Percentiles rank a stretch among this genome's conserved stretches.
phyloP scores from a whole-genome alignment of 2,329 filamentous ascomycete species.

The Aspergillus sp. region DNA sequence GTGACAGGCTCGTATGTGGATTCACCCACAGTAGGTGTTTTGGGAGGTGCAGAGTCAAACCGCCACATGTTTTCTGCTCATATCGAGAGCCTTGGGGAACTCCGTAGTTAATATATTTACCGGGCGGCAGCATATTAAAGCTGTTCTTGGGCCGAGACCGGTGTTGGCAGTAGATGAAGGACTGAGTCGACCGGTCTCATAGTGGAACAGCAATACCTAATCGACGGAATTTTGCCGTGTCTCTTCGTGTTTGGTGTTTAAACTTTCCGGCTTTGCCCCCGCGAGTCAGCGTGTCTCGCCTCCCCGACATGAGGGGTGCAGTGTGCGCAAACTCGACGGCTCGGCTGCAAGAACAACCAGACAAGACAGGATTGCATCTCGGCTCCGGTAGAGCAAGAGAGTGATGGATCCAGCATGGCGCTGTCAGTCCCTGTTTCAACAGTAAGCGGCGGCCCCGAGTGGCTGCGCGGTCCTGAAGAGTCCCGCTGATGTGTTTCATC shows the following conservation, averaged over 20 bases:
- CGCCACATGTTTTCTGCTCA: neutral
- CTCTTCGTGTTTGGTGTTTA: too few species aligned
- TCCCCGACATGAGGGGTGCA: too few species aligned
- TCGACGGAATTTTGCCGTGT: neutral
- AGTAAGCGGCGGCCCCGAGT: neutral
- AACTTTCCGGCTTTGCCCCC: too few species aligned
- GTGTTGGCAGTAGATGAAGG: slow-evolving; percentile 8
- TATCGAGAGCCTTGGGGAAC: neutral
- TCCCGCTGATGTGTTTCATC: slow-evolving; percentile 14
- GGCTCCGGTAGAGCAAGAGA: too few species aligned
- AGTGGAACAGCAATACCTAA: neutral
- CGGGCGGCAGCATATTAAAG: neutral
- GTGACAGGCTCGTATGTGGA: neutral
- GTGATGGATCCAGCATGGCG: too few species aligned
- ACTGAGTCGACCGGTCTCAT: neutral
- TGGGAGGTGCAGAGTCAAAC: neutral
- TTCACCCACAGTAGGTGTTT: neutral
- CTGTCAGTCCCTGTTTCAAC: neutral
- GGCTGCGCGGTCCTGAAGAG: neutral
- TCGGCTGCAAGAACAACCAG: too few species aligned
- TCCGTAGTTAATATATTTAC: slow-evolving; percentile 5
- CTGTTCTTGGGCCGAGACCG: neutral
- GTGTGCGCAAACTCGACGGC: too few species aligned
- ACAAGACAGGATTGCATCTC: too few species aligned
- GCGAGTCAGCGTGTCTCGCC: too few species aligned